Percentiles rank a stretch among this genome's conserved stretches.
phyloP scores from a whole-genome alignment of 2,329 filamentous ascomycete genomes.

The Ambrosiella beaveri region DNA sequence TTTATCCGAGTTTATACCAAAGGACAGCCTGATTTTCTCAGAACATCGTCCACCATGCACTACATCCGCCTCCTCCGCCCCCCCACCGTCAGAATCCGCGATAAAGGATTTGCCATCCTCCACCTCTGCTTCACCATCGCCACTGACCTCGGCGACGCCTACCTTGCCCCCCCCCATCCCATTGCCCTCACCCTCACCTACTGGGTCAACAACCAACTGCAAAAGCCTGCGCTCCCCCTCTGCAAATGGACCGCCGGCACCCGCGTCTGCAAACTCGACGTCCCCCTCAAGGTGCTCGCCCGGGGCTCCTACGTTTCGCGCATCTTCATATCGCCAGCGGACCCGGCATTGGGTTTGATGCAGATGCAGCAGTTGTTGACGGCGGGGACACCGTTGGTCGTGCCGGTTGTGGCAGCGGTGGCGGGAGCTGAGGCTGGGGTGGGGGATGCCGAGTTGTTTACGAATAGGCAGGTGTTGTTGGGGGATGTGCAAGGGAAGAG shows the following conservation, averaged over 20 bases:
- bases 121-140: conserved; percentile 36
- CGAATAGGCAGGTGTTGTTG: conserved; percentile 10
- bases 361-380: conserved; percentile 10
- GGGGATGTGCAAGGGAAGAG: conserved; percentile 12
- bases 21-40: neutral
- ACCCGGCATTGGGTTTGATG: conserved; percentile 7
- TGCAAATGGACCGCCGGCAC: conserved; percentile 21
- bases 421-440: neutral
- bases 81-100: conserved; percentile 19
- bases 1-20: no score
- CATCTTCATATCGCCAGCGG: conserved; percentile 12
- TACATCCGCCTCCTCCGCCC: conserved; percentile 38
- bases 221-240: conserved; percentile 16
- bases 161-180: conserved; percentile 27
- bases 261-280: conserved; percentile 23
- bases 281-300: conserved; percentile 13
- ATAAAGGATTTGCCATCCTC: conserved; percentile 18
- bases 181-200: conserved; percentile 23
- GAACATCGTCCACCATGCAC: conserved; percentile 27
- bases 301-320: conserved; percentile 11
- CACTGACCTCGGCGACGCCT: conserved; percentile 39
- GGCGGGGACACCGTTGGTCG: conserved; percentile 8
- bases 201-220: conserved; percentile 19
- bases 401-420: conserved; percentile 9
- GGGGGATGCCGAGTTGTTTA: conserved; percentile 7